Base-by-base conservation (phyloP, 345 rosid species). In the Murraya koenigii region DNA sequence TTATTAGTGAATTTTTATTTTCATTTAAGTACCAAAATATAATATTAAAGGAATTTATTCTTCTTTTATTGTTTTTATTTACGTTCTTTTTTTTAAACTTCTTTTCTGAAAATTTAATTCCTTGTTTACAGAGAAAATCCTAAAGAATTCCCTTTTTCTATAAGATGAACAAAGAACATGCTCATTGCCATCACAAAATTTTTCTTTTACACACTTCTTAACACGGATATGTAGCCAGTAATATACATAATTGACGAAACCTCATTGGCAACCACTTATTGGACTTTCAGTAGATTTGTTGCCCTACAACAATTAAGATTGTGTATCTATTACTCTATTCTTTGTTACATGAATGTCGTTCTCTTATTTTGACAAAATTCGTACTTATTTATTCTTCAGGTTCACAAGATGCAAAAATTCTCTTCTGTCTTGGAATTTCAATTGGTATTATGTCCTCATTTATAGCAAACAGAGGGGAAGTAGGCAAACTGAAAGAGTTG, bases 401-500 rank as follows among this genome's bases (percentile, higher is more conserved):
- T 49, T 69, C 82, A 25, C 81, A 39, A 25, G 86, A 86, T 81
- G 89, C 74, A 79, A 73, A n/a, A 2, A 52, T 81, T 79, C 72
- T 87, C n/a, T 85, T 91, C 74, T 90, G 88, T 82, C 74, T 94
- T 75, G 98, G 95, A 61, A 82, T 94, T 72, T 91, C 88, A 67
- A 74, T 93, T 66, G 98, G 97, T 66, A 75, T 91, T 72, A 75
- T 91, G 79, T 85, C 90, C 71, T 89, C 96, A 4, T 64, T 82
- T 66, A 41, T 88, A 4, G 78, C 87, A 44, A 91, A 83, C 77
- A 86, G 80, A 82, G 78, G 80, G 77, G 89, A 88, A 77, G 76
- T 79, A 66, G 85, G 85, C 72, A 86, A 91, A 65, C 71, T 86
- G 76, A 87, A 86, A 74, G 87, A 79, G 19, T 74, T 84, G 77